Base-by-base conservation (phyloP, 352 stramenopile species). In the Thraustotheca clavata region DNA sequence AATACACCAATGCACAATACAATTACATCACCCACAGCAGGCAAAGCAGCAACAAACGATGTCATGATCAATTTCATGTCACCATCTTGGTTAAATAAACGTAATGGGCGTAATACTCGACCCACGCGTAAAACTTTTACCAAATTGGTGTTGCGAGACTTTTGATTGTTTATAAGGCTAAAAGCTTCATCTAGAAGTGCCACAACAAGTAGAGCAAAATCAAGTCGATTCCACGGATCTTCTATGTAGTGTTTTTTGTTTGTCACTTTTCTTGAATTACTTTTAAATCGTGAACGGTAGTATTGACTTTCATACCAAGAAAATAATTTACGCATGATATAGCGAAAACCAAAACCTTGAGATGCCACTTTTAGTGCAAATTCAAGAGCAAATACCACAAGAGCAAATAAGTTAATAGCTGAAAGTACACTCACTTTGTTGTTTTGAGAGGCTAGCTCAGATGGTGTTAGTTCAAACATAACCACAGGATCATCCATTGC, bases 11-110 rank as follows among this genome's bases (percentile, higher is more conserved):
- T 54, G 36, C 82, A 91, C 32, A 91, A 60, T 8, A 71, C 79
- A 31, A 91, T 74, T 7, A 89, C 80, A 26, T 91, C 88, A 49
- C 78, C 80, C 5, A 88, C 82, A 34, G 87, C 78, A 1, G 82
- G 82, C 2, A 88, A 72, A 11, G 80, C 88, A 52, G 76, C 76
- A 27, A 74, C 79, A n/a, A 91, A 76, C 14, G 82, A 80, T 14
- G 74, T 77, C 18, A 91, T 52, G 22, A 91, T 88, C 7, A 69
- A 61, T 39, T 91, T 88, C 82, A 89, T 91, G 50, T 91, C 82
- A 29, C 73, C 67, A 61, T 91, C 83, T 52, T 86, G 80, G 54
- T 86, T 89, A 4, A 91, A 46, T 59, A 91, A 88, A 2, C 82
- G 76, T 24, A 91, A 57, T 0, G 82, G 82, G 0, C 79, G 70